Base-by-base conservation (phyloP, 129 eudicot genomes). In the Arctium lappa region DNA sequence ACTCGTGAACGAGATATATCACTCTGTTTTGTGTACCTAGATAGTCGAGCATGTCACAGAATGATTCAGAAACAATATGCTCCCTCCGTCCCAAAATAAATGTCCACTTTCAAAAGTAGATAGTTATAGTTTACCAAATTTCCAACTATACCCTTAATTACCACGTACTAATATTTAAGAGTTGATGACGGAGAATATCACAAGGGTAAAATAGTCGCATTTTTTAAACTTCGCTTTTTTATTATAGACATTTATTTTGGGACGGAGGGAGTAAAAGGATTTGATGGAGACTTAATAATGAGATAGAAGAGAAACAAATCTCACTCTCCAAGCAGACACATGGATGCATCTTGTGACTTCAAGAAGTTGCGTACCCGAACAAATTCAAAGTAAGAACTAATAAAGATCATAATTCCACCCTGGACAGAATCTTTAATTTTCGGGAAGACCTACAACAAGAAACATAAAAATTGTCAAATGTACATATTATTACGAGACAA, bases 361-460 rank as follows among this genome's bases (percentile, higher is more conserved):
- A 95, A 91, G 88, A 88, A 95, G 44, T 86, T 93, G 42, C 97
- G 92, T 69, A 95, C 80, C 38, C 95, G 93, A 53, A 91, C 92
- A 88, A 87, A 93, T 80, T 95, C 99, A 39, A 93, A 88, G 84
- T 89, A 89, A 65, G 97, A 93, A 86, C 93, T 90, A 69, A 90
- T 78, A 86, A 90, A 95, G 73, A 95, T 60, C 99, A 95, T 91
- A 78, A 90, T 75, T 31, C 98, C 99, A 80, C 96, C 89, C 99
- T 95, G 97, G 44, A 89, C 90, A 62, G 98, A 93, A 82, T 93
- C 99, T 91, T 91, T 91, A 76, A 95, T 89, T 85, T 90, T 93
- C 62, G 98, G 98, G 76, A 91, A 95, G 75, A 95, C 93, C 99
- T 95, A 89, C 82, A 86, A 62, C 69, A 72, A 56, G 32, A 78